Conservation (phyloP, 1,284 basidiomycete species). For the Schizopora paradoxa region DNA sequence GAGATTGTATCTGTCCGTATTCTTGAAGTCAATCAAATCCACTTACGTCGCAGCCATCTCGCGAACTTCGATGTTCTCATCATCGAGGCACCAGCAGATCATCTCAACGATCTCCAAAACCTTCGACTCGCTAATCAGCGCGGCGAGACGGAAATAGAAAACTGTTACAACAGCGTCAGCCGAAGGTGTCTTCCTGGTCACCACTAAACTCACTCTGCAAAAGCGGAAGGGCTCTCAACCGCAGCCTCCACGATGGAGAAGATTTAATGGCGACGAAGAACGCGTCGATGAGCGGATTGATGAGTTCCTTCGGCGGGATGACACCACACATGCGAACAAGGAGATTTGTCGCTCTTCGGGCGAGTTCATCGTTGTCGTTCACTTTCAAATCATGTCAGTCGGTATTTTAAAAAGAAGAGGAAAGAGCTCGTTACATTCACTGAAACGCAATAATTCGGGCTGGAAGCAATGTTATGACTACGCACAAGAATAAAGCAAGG, state of each 20-base stretch:
- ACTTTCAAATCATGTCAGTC: constrained; percentile 33
- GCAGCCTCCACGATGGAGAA: constrained; percentile 68
- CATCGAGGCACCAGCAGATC: constrained; percentile 64
- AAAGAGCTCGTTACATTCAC: constrained; percentile 44
- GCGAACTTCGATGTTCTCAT: constrained; percentile 70
- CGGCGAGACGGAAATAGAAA: constrained; percentile 70
- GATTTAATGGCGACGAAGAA: constrained; percentile 64
- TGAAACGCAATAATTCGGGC: constrained; percentile 70
- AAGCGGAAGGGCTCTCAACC: constrained; percentile 68
- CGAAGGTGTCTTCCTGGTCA: constrained; percentile 1
- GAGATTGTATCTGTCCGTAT: constrained; percentile 4
- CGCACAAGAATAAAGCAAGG: constrained; percentile 1
- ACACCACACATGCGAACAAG: constrained; percentile 73
- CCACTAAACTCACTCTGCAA: constrained; percentile 50
- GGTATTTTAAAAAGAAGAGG: background rate
- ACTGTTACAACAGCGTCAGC: constrained; percentile 34
- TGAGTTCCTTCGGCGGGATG: constrained; percentile 51
- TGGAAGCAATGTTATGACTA: constrained; percentile 24
- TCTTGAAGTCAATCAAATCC: background rate
- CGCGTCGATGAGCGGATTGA: constrained; percentile 54
- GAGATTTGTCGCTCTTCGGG: constrained; percentile 49
- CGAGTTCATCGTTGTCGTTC: constrained; percentile 67
- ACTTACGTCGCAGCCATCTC: constrained; percentile 71
- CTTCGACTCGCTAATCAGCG: constrained; percentile 56
- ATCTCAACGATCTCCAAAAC: constrained; percentile 67